A percentile compares a stretch with the other conserved stretches of the same genome.
Evolutionary conservation across 208 protist genomes (phyloP).

Genomic region (Trypanosoma melophagium): DNA sequence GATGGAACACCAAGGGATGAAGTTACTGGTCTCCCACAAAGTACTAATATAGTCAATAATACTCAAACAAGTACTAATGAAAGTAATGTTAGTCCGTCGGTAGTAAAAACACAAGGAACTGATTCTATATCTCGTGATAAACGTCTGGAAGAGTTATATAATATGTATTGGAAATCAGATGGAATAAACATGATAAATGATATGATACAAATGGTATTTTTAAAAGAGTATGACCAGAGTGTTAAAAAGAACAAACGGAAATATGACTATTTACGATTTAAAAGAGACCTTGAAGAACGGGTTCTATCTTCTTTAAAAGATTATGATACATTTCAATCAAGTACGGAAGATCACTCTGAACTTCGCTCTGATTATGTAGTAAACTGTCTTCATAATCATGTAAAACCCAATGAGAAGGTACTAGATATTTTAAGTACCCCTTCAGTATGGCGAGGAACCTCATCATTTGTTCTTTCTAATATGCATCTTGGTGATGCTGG

Average conservation of each 20-base stretch:
- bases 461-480: constrained; percentile 34
- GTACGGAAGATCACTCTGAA: constrained; percentile 31
- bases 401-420: constrained; percentile 46
- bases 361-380: constrained; percentile 64
- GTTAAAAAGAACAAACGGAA: not conserved
- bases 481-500: constrained; percentile 47
- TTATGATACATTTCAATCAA: constrained; percentile 32
- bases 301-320: constrained; percentile 33
- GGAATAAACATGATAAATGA: constrained; percentile 55
- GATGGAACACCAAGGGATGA: too few species aligned
- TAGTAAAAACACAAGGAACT: not conserved
- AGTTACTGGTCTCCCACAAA: too few species aligned
- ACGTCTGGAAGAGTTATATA: constrained; percentile 47
- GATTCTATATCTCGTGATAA: constrained; percentile 19
- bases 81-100: too few species aligned
- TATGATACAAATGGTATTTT: constrained; percentile 55
- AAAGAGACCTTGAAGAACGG: constrained; percentile 31
- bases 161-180: constrained; percentile 35
- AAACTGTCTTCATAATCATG: constrained; percentile 41
- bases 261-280: constrained; percentile 37
- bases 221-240: constrained; percentile 50
- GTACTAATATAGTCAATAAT: too few species aligned
- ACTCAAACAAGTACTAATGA: too few species aligned
- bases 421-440: constrained; percentile 30
- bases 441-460: constrained; percentile 12